Conservation (phyloP, 1,284 basidiomycete genomes). For the Austroboletus niveus region DNA sequence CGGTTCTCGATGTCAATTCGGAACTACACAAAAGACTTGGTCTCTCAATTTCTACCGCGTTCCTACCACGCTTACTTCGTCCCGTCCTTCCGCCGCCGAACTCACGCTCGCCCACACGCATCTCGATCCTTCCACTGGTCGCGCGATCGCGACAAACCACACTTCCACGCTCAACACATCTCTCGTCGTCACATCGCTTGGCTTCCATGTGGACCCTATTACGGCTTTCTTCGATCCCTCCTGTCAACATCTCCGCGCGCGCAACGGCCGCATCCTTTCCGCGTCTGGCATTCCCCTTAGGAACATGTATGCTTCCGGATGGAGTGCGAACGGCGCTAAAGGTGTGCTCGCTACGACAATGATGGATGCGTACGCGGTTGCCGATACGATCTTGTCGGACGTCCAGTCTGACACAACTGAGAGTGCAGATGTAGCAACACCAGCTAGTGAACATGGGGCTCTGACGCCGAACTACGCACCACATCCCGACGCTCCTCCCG, state of each 20-base stretch:
- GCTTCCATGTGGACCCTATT: constrained; percentile 75
- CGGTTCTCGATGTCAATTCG: constrained; percentile 55
- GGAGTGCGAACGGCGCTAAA: constrained; percentile 89
- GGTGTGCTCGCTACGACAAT: constrained; percentile 95
- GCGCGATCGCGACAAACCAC: constrained; percentile 62
- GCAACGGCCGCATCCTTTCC: constrained; percentile 52
- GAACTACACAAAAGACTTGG: constrained; percentile 64
- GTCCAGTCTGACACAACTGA: constrained; percentile 24
- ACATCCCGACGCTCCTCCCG: constrained; percentile 46
- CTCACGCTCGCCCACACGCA: constrained; percentile 59
- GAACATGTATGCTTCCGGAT: constrained; percentile 90
- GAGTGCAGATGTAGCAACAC: constrained; percentile 17
- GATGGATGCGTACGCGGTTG: constrained; percentile 86
- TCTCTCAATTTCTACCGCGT: constrained; percentile 80
- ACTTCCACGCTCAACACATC: constrained; percentile 60
- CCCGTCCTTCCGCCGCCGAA: constrained; percentile 30
- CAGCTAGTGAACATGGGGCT: constrained; percentile 17
- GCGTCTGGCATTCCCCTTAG: constrained; percentile 42
- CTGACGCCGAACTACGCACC: constrained; percentile 23
- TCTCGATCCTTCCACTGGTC: constrained; percentile 48
- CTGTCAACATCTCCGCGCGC: constrained; percentile 53
- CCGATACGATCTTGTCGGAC: constrained; percentile 69
- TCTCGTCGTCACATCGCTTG: constrained; percentile 86
- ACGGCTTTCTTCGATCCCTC: constrained; percentile 52
- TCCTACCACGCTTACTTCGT: constrained; percentile 52